A percentile compares a stretch with the other conserved stretches of the same genome.
Evolutionary conservation across 805 yeast genomes (phyloP).

Genomic region (Starmerella stigmatis): DNA sequence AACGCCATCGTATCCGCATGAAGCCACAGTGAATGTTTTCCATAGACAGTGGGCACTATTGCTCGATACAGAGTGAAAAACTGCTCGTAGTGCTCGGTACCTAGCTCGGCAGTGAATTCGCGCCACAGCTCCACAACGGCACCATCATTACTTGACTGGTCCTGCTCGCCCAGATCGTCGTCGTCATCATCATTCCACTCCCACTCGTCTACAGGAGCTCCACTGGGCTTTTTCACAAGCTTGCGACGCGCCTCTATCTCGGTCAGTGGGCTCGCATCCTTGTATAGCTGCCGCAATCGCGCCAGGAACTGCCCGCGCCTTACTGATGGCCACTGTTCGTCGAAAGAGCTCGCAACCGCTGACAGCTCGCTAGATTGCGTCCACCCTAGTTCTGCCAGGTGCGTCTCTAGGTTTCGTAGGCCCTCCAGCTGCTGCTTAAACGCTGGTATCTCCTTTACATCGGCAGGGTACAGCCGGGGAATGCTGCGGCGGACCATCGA

Average conservation of each 20-base stretch:
- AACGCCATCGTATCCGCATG: conserved; percentile 20
- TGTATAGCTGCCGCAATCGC: conserved; percentile 13
- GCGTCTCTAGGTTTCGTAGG: conserved; percentile 12
- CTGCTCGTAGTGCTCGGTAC: conserved; percentile 5
- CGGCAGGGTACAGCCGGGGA: conserved; percentile 17
- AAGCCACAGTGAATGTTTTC: conserved; percentile 13
- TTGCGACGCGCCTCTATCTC: not conserved
- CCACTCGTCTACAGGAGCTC: conserved; percentile 19
- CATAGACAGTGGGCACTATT: conserved; percentile 20
- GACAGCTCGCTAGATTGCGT: conserved; percentile 8
- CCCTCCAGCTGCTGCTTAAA: conserved; percentile 11
- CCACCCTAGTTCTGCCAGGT: conserved; percentile 9
- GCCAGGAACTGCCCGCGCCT: conserved; percentile 14
- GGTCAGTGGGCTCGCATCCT: not conserved
- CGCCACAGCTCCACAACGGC: conserved; percentile 9
- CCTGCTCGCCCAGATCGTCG: conserved; percentile 5
- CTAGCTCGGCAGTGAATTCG: conserved; percentile 10
- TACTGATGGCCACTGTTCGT: conserved; percentile 9
- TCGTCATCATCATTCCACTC: conserved; percentile 23
- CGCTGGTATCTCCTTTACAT: not conserved
- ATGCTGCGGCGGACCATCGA: conserved; percentile 9
- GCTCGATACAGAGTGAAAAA: conserved; percentile 21
- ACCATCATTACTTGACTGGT: not conserved
- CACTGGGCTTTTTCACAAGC: not conserved
- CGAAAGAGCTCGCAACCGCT: conserved; percentile 13